Base-by-base conservation (phyloP, 1,284 basidiomycete species). In the Vanrija humicola region DNA sequence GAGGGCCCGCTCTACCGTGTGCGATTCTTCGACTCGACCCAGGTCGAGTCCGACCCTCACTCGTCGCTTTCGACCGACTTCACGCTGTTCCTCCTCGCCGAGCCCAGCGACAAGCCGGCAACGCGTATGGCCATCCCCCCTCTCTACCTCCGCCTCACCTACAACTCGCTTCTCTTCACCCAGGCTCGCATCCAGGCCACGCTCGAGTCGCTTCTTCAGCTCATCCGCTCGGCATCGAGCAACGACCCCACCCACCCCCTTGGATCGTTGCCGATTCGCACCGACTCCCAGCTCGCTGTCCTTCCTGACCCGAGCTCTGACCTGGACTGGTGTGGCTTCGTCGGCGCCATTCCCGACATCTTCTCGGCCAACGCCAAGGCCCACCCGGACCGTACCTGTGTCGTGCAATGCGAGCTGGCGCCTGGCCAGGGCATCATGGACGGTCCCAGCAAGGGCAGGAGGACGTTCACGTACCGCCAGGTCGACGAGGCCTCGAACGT, bases 271-370 rank as follows among this genome's bases (percentile, higher is more conserved):
- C 86, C 90, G 1, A 77, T 96, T n/a, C 77, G 91, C 45, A 92
- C 92, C 1, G 80, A 84, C 3, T 74, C 78, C 8, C 92, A 97
- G 76, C 82, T 82, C 52, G 76, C 78, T 3, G 80, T 82, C 48
- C 81, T 99, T 15, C 96, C 96, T 0, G 83, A 91, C 70, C 93
- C 96, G 3, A 85, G 84, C 14, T 87, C 84, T 10, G 89, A 98
- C 73, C 83, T 99, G 42, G 85, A 97, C 69, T 99, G 95, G 93
- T 96, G 92, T 74, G 93, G 88, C 53, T 98, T 86, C 83, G 91
- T 92, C 71, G 96, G 96, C 39, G 90, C 96, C 19, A 91, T 97
- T 72, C 90, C 96, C 39, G 89, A 96, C 74, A 84, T 97, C 48
- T 95, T 98, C 78, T 87, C 90, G 44, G 77, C 80, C 49, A 91